These are phyloP conservation scores for Cyphellophora attinorum DNA, from an alignment of 2,329 filamentous ascomycete genomes.

Conservation along the genomic window DNA sequence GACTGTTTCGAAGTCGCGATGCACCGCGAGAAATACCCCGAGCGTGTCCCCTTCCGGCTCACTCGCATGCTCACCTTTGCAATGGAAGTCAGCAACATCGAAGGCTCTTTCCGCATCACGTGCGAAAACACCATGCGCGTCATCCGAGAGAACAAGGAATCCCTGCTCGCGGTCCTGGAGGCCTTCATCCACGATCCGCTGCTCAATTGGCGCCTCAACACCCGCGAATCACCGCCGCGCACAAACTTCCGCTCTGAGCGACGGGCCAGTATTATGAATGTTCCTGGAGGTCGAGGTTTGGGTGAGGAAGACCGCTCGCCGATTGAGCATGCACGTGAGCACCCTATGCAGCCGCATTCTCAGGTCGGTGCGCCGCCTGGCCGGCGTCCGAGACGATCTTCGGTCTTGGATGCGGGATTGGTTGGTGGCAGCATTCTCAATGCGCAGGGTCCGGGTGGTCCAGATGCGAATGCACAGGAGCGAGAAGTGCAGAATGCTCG, in stretches of 20 bases:
- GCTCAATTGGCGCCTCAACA: conserved; percentile 82
- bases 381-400: conserved; percentile 52
- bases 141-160: conserved; percentile 92
- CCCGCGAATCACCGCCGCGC: conserved; percentile 51
- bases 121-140: conserved; percentile 99
- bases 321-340: conserved; percentile 23
- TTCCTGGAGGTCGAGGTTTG: conserved; percentile 20
- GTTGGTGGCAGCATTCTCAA: conserved; percentile 10
- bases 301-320: conserved; percentile 17
- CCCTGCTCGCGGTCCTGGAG: conserved; percentile 94
- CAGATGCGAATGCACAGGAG: conserved; percentile 28
- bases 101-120: conserved; percentile 95
- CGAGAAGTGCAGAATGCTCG: conserved; percentile 84
- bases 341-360: conserved; percentile 38
- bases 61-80: conserved; percentile 99
- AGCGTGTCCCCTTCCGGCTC: conserved; percentile 92
- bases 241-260: conserved; percentile 53
- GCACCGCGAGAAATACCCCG: conserved; percentile 98
- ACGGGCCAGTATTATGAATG: conserved; percentile 47
- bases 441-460: conserved; percentile 25
- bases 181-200: conserved; percentile 99
- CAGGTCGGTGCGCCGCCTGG: conserved; percentile 19
- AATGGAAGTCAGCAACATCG: conserved; percentile 99
- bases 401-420: conserved; percentile 50
- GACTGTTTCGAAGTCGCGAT: conserved; percentile 99